These are phyloP conservation scores for Liriodendron chinense DNA, from an alignment of 164 flowering plant species.

Conservation along the genomic window DNA sequence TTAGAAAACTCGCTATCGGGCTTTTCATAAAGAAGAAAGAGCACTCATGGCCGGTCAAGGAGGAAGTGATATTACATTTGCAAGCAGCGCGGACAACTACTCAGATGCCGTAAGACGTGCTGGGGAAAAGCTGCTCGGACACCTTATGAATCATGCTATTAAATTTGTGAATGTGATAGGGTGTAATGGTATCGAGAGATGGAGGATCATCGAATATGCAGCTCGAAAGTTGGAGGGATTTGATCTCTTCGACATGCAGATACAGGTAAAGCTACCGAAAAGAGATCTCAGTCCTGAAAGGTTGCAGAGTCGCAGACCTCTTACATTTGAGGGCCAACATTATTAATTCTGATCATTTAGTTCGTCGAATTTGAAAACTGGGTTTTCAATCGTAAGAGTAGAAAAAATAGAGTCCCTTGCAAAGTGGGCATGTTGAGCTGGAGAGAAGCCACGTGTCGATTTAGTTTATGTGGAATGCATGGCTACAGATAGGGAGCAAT, in stretches of 20 bases:
- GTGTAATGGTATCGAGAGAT: not conserved
- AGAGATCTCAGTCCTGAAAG: not conserved
- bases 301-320: no score
- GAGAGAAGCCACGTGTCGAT: constrained; percentile 91
- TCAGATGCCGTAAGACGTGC: no score
- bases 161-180: not conserved
- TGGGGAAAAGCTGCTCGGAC: not conserved
- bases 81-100: not conserved
- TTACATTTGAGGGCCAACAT: no score
- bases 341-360: no score
- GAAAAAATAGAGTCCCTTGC: constrained; percentile 46
- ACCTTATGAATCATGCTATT: not conserved
- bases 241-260: not conserved
- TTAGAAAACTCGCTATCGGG: no score
- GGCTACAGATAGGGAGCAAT: constrained; percentile 71
- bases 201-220: not conserved
- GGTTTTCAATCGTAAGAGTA: constrained; percentile 35
- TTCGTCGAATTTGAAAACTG: constrained; percentile 32
- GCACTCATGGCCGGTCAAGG: not conserved
- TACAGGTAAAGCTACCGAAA: not conserved
- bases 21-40: not conserved
- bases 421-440: constrained; percentile 82
- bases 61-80: not conserved
- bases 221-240: not conserved
- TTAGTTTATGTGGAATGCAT: constrained; percentile 76